phyloP scores from a whole-genome alignment of 2,329 filamentous ascomycete genomes.

The Tothia fuscella region DNA sequence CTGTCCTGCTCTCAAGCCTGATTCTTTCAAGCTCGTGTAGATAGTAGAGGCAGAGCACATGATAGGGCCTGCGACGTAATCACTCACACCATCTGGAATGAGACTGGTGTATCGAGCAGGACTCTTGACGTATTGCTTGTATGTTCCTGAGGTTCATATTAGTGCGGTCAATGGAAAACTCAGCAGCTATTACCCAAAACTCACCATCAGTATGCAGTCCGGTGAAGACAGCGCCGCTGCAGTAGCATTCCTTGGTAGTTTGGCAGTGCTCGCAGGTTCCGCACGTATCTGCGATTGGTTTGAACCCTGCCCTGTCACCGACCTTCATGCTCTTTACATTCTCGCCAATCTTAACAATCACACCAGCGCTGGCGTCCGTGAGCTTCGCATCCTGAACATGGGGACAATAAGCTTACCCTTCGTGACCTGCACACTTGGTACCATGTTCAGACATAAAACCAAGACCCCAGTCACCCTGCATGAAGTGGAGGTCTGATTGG shows the following conservation, averaged over 20 bases:
- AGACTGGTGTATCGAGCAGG: conserved; percentile 28
- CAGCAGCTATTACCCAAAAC: too few species aligned
- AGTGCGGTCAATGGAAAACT: too few species aligned
- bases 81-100: conserved; percentile 30
- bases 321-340: conserved; percentile 29
- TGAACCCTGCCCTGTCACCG: conserved; percentile 31
- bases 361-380: too few species aligned
- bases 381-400: too few species aligned
- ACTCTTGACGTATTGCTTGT: conserved; percentile 34
- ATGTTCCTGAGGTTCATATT: conserved; percentile 27
- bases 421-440: conserved; percentile 31
- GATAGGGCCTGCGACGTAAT: conserved; percentile 33
- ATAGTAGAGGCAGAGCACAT: conserved; percentile 38
- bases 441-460: conserved; percentile 27
- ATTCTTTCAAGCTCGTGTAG: conserved; percentile 30
- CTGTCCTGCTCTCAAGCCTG: conserved; percentile 27
- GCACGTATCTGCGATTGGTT: conserved; percentile 31
- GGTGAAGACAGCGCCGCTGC: conserved; percentile 17
- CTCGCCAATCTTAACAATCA: conserved; percentile 30
- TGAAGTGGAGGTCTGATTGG: conserved; percentile 33
- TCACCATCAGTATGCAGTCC: conserved; percentile 13
- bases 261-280: conserved; percentile 27
- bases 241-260: conserved; percentile 29
- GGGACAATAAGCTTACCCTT: too few species aligned
- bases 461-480: conserved; percentile 27